Evolutionary conservation across 1,139 yeast genomes (phyloP).

Genomic region (Nakaseomyces delphensis): DNA sequence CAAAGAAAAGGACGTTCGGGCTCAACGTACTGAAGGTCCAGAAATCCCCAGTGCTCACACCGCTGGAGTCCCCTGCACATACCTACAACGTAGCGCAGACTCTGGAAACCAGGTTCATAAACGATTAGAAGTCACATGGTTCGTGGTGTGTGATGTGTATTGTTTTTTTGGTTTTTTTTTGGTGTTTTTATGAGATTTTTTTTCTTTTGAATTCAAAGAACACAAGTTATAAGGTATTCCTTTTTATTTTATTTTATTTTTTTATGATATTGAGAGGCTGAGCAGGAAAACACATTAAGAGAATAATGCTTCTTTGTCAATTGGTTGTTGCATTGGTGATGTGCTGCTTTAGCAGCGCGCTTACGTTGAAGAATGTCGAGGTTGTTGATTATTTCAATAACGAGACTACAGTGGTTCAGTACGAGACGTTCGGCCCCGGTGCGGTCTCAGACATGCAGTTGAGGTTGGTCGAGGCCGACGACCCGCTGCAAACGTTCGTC

Average conservation of each 20-base stretch:
- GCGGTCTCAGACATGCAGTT: not conserved
- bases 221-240: too few species aligned
- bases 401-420: not conserved
- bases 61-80: not conserved
- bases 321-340: slow-evolving; percentile 3
- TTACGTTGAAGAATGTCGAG: not conserved
- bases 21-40: not conserved
- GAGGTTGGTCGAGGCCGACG: not conserved
- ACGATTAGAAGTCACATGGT: not conserved
- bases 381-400: not conserved
- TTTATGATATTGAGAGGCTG: too few species aligned
- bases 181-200: too few species aligned
- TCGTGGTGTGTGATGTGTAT: not conserved
- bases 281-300: too few species aligned
- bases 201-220: too few species aligned
- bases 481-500: not conserved
- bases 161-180: too few species aligned
- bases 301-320: slow-evolving; percentile 1
- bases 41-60: not conserved
- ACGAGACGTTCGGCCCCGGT: not conserved
- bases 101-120: not conserved
- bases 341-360: slow-evolving; percentile 5
- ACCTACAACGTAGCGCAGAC: slow-evolving; percentile 1
- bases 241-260: too few species aligned
- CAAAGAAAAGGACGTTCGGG: not conserved